Conservation (phyloP, 495 filamentous ascomycete genomes). For the Tuber brumale region DNA sequence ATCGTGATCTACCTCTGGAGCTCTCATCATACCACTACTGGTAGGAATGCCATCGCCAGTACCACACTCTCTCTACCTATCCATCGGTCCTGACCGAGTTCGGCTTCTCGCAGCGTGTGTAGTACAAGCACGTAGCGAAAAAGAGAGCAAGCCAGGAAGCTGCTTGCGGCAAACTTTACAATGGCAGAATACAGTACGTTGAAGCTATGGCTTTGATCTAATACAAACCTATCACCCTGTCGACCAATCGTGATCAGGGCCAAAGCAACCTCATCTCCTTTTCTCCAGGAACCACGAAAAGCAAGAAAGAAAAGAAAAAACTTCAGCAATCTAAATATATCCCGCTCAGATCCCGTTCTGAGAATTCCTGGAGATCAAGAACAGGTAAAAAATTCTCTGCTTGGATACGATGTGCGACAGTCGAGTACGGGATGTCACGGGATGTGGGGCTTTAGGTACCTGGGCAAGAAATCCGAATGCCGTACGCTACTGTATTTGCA, state of each 20-base stretch:
- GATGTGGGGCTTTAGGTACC: neutral
- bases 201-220: neutral
- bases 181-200: neutral
- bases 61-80: neutral
- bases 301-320: neutral
- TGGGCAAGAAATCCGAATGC: neutral
- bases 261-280: neutral
- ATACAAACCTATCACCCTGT: neutral
- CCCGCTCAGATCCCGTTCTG: neutral
- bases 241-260: neutral
- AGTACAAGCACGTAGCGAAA: neutral
- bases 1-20: neutral
- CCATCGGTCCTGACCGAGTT: neutral
- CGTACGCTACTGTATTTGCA: neutral
- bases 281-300: neutral
- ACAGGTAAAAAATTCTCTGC: neutral
- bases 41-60: neutral
- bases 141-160: neutral
- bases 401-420: neutral
- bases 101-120: neutral
- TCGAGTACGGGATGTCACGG: neutral
- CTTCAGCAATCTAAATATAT: neutral
- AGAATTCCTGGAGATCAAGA: neutral
- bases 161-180: neutral
- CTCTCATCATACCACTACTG: neutral